These are phyloP conservation scores for Albifimbria verrucaria DNA, from an alignment of 2,329 filamentous ascomycete genomes.

Conservation along the genomic window DNA sequence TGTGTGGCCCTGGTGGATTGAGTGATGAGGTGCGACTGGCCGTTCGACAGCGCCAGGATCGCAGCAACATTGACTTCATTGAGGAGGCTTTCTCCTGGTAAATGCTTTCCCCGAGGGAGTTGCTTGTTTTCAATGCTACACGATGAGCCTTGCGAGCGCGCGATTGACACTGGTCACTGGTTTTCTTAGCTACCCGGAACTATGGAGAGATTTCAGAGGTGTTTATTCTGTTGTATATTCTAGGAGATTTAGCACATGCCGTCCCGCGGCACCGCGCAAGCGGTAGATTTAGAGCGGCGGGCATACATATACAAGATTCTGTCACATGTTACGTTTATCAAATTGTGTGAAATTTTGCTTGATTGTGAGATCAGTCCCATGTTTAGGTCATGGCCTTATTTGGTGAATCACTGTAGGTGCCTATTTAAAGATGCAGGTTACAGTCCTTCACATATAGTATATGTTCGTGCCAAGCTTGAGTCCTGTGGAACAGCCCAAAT, in stretches of 20 bases:
- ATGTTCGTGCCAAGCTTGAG: too few species aligned
- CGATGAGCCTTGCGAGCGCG: neutral
- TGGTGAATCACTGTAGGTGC: too few species aligned
- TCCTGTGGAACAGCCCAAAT: too few species aligned
- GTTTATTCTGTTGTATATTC: neutral
- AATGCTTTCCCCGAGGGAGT: neutral
- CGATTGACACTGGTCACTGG: too few species aligned
- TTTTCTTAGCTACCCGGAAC: too few species aligned
- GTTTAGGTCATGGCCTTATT: too few species aligned
- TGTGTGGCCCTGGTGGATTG: slow-evolving; percentile 71
- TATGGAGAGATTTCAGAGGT: too few species aligned
- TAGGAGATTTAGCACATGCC: neutral
- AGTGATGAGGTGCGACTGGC: slow-evolving; percentile 72
- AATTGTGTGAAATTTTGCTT: neutral
- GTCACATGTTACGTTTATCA: neutral
- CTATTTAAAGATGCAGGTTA: too few species aligned
- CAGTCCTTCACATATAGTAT: too few species aligned
- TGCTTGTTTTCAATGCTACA: neutral
- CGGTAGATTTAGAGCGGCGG: neutral
- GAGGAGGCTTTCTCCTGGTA: slow-evolving; percentile 73
- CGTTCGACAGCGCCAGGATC: slow-evolving; percentile 61
- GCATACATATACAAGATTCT: neutral
- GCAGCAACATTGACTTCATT: slow-evolving; percentile 70
- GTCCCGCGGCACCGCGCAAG: too few species aligned
- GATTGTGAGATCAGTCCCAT: too few species aligned